Evolutionary conservation across 176 grass and related monocot species (phyloP), one percentile per base, ranked within the genome.

Genomic region (Avena sativa): DNA sequence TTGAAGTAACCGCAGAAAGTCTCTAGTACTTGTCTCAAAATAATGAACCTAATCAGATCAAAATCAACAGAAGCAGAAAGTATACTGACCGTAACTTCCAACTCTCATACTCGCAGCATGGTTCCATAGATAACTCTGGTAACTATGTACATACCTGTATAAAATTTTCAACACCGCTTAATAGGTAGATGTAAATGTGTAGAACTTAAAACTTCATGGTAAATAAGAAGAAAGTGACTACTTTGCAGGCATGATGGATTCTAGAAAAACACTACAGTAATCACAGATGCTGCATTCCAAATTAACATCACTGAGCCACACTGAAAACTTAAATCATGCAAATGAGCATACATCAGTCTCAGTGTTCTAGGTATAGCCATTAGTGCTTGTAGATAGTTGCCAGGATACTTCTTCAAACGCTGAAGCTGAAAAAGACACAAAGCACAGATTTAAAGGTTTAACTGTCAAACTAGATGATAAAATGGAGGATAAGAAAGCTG

Each of bases 71-170:
- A 66, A 48, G 81, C 71, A 81, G 30, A 76, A 72, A 78, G 13
- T 74, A 43, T 71, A 85, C 93, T 83, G 44, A 98, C 96, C 96
- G 78, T 94, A 98, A 61, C 93, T 96, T 87, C 91, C 87, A 65
- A 92, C 89, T 90, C 96, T 96, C 90, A 87, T 84, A 90, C 92
- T 98, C 71, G 90, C 93, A 83, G 96, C 96, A 94, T 96, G 92
- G 62, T 98, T 98, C 96, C 96, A 98, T 44, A 98, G 50, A 83
- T 96, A 96, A 85, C 96, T 98, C 90, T 98, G 96, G 79, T 98
- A 98, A 86, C 96, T 98, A 90, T 98, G 93, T 63, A 98, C 93
- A 89, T 98, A 98, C 93, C 96, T 98, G 83, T 59, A 82, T 77
- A 85, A 47, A 57, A 90, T 85, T 85, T 55, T 80, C 28, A 69